phyloP scores from a whole-genome alignment of 345 rosid genomes.

The Eucalyptus sideroxylon region DNA sequence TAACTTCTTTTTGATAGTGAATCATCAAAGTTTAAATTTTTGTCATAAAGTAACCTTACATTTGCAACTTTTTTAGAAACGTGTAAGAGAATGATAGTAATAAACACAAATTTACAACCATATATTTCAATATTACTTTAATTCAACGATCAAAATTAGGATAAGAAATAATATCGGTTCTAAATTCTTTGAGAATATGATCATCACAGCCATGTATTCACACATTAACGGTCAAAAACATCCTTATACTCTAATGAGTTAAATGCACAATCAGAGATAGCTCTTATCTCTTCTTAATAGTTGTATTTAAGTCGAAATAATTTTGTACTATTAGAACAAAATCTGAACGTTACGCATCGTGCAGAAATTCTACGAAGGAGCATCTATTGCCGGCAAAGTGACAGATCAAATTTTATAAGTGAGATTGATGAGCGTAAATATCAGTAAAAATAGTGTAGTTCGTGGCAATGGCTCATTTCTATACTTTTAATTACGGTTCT shows the following conservation, averaged over 20 bases:
- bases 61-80: neutral
- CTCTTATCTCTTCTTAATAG: neutral
- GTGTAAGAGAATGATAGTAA: neutral
- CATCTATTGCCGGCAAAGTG: neutral
- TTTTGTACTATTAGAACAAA: neutral
- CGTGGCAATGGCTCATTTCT: neutral
- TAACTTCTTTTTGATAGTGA: too few species aligned
- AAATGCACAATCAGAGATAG: neutral
- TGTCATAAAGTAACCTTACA: too few species aligned
- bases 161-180: neutral
- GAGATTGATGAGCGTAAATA: too few species aligned
- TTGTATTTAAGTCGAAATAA: too few species aligned
- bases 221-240: fast-evolving
- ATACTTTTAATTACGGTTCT: neutral
- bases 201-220: neutral
- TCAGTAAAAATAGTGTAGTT: neutral
- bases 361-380: neutral
- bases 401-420: neutral
- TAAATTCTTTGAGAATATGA: too few species aligned
- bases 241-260: neutral
- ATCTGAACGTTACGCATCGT: neutral
- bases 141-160: neutral
- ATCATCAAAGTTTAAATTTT: too few species aligned
- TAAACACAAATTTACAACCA: neutral
- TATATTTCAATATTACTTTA: too few species aligned